Percentiles rank a stretch among this genome's conserved stretches.
Conservation (phyloP, 192 early-diverging fungal species). For the Backusella macrospora region DNA sequence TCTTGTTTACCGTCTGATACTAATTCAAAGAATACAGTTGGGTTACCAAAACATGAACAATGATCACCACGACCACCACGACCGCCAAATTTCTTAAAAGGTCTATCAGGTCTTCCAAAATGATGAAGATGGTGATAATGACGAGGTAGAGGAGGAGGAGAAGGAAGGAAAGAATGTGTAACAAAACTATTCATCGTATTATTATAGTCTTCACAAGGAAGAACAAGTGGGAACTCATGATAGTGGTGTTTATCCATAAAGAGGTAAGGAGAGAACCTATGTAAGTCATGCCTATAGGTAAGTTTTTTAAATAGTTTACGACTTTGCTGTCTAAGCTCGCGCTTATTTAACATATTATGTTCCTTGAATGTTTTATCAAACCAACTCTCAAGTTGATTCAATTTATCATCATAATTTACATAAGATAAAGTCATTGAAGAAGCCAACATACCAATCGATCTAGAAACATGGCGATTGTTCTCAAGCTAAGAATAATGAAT, state of each 20-base stretch:
- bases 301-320: background rate
- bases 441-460: background rate
- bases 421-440: background rate
- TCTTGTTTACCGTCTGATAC: background rate
- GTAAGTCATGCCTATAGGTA: background rate
- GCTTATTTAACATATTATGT: background rate
- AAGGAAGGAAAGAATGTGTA: background rate
- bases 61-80: background rate
- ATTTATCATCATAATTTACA: background rate
- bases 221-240: background rate
- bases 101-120: background rate
- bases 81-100: background rate
- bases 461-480: background rate
- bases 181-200: background rate
- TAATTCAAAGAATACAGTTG: background rate
- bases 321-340: background rate
- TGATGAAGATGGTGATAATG: background rate
- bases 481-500: constrained; percentile 6
- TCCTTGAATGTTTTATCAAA: background rate
- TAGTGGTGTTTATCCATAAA: background rate
- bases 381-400: background rate
- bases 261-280: background rate
- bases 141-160: background rate
- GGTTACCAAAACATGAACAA: background rate
- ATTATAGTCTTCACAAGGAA: background rate